Evolutionary conservation across 192 early-diverging fungal species (phyloP).

Genomic region (Blastocladiella britannica): DNA sequence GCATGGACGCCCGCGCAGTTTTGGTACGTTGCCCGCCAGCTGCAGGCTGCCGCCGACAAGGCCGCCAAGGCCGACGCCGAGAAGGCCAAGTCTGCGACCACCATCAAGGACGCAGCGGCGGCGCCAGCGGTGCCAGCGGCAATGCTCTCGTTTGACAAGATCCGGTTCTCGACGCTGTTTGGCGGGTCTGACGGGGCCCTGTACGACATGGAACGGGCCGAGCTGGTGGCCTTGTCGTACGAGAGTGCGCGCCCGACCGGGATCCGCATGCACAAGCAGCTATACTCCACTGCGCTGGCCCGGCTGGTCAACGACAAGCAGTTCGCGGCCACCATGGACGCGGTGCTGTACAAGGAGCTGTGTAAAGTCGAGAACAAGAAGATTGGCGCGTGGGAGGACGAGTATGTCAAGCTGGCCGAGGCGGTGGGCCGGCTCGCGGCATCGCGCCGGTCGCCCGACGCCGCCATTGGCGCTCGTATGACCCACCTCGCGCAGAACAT

Average conservation of each 20-base stretch:
- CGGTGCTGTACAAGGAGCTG: neutral
- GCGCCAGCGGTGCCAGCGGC: too few relatives aligned
- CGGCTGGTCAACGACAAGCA: neutral
- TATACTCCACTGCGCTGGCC: neutral
- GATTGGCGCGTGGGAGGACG: neutral
- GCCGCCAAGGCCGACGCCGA: too few relatives aligned
- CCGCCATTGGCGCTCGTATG: neutral
- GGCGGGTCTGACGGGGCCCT: neutral
- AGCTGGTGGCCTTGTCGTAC: neutral
- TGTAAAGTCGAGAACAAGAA: neutral
- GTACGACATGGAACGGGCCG: neutral
- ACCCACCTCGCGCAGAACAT: neutral
- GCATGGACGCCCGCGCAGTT: neutral
- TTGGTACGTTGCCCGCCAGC: neutral
- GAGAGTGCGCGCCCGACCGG: neutral
- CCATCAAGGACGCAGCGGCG: neutral
- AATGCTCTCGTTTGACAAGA: neutral
- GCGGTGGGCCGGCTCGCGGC: neutral
- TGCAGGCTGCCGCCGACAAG: too few relatives aligned
- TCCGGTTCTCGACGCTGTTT: neutral
- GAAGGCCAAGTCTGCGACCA: too few relatives aligned
- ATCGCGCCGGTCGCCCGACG: neutral
- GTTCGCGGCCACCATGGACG: neutral
- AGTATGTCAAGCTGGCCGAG: neutral
- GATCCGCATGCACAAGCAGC: neutral